phyloP scores from a whole-genome alignment of 257 asterid species.

The Eucommia ulmoides region DNA sequence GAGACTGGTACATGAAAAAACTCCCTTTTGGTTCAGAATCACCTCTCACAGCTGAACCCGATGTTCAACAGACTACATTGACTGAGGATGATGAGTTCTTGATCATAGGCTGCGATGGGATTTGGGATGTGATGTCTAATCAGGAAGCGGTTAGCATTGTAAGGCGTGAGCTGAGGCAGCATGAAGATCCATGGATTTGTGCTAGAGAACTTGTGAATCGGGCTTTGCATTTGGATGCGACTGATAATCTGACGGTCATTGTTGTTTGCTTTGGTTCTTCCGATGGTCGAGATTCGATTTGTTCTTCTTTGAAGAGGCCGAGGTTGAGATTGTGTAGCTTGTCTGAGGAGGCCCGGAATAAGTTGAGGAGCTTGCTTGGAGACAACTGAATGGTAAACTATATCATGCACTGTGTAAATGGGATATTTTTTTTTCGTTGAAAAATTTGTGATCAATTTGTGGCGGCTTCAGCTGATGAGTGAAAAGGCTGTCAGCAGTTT shows the following conservation, averaged over 20 bases:
- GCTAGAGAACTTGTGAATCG: conserved; percentile 63
- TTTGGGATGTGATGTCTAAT: conserved; percentile 87
- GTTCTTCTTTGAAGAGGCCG: no score
- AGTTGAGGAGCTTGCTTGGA: conserved; percentile 45
- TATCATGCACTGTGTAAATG: conserved; percentile 4
- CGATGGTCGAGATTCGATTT: conserved; percentile 15
- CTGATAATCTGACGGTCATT: conserved; percentile 74
- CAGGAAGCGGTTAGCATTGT: conserved; percentile 78
- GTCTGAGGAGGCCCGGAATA: conserved; percentile 67
- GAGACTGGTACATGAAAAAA: conserved; percentile 96
- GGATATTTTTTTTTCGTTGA: background rate
- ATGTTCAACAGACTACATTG: conserved; percentile 35
- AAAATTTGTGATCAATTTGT: conserved; percentile 13
- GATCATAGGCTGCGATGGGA: conserved; percentile 86
- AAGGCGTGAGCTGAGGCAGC: conserved; percentile 42
- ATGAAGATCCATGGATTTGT: conserved; percentile 50
- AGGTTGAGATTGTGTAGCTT: conserved; percentile 40
- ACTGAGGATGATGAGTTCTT: conserved; percentile 85
- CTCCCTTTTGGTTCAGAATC: conserved; percentile 67
- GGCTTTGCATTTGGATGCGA: conserved; percentile 38
- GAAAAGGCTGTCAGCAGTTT: conserved; percentile 26
- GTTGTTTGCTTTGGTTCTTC: conserved; percentile 50
- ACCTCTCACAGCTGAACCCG: conserved; percentile 89
- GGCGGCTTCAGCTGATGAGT: conserved; percentile 28
- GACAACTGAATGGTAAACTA: conserved; percentile 24